These are phyloP conservation scores for Rhipidocladum racemiflorum DNA, from an alignment of 176 grass and related monocot genomes.

Conservation along the genomic window DNA sequence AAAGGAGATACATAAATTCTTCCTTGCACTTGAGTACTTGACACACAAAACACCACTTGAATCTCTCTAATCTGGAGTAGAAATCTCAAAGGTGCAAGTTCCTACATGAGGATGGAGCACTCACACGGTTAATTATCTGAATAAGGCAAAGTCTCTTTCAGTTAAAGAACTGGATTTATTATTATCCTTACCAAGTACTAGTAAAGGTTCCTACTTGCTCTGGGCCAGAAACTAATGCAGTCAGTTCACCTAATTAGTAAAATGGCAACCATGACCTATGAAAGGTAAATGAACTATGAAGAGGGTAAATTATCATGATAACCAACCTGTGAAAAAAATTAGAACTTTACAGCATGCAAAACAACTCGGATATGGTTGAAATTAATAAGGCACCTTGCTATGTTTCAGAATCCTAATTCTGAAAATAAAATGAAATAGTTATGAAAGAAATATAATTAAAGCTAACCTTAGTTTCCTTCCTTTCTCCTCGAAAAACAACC, in stretches of 20 bases:
- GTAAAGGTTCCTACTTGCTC: not conserved
- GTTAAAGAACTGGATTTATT: not conserved
- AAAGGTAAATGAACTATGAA: not conserved
- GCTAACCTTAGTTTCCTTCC: slow-evolving; percentile 79
- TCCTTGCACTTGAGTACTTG: no score
- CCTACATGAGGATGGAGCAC: no score
- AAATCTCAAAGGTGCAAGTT: no score
- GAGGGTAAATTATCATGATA: not conserved
- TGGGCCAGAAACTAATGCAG: not conserved
- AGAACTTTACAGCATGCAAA: not conserved
- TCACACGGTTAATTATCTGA: no score
- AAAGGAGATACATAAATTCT: no score
- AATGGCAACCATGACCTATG: not conserved
- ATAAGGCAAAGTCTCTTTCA: not conserved
- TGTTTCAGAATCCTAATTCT: not conserved
- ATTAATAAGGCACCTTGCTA: not conserved
- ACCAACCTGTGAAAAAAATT: not conserved
- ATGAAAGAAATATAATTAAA: not conserved
- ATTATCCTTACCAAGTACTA: not conserved
- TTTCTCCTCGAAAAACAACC: slow-evolving; percentile 72
- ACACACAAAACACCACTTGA: no score
- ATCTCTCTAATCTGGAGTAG: no score
- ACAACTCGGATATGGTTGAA: not conserved
- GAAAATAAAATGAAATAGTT: not conserved
- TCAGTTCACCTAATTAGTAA: not conserved